Conservation (phyloP, 2,329 filamentous ascomycete genomes). For the Aspergillus intermedius region DNA sequence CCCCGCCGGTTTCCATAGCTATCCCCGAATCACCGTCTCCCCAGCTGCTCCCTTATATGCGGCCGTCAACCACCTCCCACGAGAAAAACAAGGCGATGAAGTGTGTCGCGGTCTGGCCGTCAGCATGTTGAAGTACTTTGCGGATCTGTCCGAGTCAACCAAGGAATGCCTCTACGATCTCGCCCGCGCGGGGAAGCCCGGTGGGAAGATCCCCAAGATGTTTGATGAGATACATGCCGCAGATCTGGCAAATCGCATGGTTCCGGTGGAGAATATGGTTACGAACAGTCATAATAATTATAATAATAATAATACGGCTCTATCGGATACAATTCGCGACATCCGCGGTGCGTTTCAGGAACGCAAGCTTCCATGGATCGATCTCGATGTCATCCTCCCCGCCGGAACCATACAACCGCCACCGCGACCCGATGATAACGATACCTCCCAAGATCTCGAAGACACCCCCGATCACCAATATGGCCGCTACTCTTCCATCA, state of each 20-base stretch:
- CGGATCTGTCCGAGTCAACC: constrained; percentile 70
- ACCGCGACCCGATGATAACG: constrained; percentile 54
- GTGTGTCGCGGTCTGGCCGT: constrained; percentile 86
- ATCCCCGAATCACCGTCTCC: constrained; percentile 83
- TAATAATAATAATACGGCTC: background rate
- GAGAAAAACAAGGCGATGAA: constrained; percentile 93
- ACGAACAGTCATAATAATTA: background rate
- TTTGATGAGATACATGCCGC: constrained; percentile 92
- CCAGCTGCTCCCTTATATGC: constrained; percentile 87
- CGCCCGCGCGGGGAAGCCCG: constrained; percentile 47
- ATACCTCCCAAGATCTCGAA: constrained; percentile 40
- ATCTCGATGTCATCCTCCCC: constrained; percentile 80
- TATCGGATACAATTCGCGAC: constrained; percentile 61
- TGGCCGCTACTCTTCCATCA: constrained; percentile 67
- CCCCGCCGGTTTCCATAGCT: constrained; percentile 81
- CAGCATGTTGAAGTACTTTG: constrained; percentile 88
- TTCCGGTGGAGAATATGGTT: constrained; percentile 65
- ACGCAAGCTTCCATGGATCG: constrained; percentile 75
- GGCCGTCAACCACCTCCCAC: constrained; percentile 81
- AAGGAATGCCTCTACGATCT: constrained; percentile 61
- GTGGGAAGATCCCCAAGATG: constrained; percentile 59
- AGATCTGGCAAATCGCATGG: constrained; percentile 78
- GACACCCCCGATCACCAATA: constrained; percentile 51
- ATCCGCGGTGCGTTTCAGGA: constrained; percentile 71
- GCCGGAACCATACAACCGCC: constrained; percentile 64